A percentile compares a stretch with the other conserved stretches of the same genome.
Conservation (phyloP, 257 asterid species). For the Solanum acaule region DNA sequence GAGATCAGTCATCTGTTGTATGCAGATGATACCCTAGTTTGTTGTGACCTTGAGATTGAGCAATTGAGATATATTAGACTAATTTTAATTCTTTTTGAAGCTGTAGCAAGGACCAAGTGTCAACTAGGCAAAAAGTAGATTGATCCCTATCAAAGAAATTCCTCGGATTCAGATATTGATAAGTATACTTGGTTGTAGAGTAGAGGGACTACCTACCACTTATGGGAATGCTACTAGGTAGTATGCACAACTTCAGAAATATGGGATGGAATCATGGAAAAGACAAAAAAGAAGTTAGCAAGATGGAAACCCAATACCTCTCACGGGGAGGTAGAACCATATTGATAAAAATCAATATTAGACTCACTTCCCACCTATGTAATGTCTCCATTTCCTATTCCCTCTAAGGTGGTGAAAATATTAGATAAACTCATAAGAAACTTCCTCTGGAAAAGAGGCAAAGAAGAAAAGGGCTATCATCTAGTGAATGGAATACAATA, state of each 20-base stretch:
- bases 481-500: not conserved
- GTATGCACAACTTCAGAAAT: not conserved
- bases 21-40: not conserved
- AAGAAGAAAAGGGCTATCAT: not conserved
- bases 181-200: not conserved
- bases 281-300: not conserved
- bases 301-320: not conserved
- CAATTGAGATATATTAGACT: not conserved
- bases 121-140: not conserved
- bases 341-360: not conserved
- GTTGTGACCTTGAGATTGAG: not conserved
- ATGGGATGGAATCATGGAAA: not conserved
- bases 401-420: not conserved
- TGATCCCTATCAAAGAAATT: not conserved
- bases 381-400: not conserved
- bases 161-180: not conserved
- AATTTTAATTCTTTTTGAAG: not conserved
- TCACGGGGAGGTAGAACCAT: not conserved
- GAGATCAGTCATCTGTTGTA: not conserved
- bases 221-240: not conserved
- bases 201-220: not conserved
- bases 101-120: not conserved
- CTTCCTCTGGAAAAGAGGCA: not conserved
- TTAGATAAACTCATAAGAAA: not conserved
- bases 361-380: not conserved